Conservation (phyloP, 169 alveolate genomes). For the Cryptosporidium ubiquitum region DNA sequence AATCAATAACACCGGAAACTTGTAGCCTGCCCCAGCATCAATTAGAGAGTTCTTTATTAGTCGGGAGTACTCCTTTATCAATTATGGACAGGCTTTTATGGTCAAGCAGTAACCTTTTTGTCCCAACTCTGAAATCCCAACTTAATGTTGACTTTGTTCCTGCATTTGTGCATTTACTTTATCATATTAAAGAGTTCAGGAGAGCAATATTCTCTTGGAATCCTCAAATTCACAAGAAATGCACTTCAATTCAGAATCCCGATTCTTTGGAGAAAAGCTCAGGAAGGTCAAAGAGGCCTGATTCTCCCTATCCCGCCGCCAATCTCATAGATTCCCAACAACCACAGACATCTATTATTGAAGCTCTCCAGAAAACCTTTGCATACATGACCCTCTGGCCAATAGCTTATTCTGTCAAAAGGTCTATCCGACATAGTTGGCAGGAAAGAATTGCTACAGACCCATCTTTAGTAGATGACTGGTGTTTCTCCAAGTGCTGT, state of each 20-base stretch:
- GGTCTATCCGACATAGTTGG: slow-evolving; percentile 67
- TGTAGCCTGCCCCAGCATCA: slow-evolving; percentile 65
- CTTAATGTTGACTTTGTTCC: slow-evolving; percentile 81
- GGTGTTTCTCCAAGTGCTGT: slow-evolving; percentile 76
- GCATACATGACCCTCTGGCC: slow-evolving; percentile 89
- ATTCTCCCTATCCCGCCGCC: neutral
- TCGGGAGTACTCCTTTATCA: slow-evolving; percentile 20
- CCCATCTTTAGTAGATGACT: slow-evolving; percentile 36
- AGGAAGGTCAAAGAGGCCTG: slow-evolving; percentile 38
- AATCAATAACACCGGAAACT: slow-evolving; percentile 55
- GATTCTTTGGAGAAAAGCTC: no score
- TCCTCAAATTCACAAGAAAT: neutral
- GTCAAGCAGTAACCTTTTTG: slow-evolving; percentile 76
- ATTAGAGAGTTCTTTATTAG: neutral
- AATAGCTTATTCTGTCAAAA: slow-evolving; percentile 77
- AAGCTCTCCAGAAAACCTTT: slow-evolving; percentile 86
- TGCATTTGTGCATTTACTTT: slow-evolving; percentile 79
- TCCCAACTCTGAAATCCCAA: slow-evolving; percentile 81
- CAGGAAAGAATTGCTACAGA: slow-evolving; percentile 57
- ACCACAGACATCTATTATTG: slow-evolving; percentile 75
- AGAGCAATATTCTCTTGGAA: slow-evolving; percentile 78
- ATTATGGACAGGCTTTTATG: slow-evolving; percentile 67
- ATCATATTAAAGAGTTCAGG: slow-evolving; percentile 85
- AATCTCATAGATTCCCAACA: neutral
- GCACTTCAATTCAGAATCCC: neutral